phyloP scores from a whole-genome alignment of 192 early-diverging fungal genomes.

The Podila horticola region DNA sequence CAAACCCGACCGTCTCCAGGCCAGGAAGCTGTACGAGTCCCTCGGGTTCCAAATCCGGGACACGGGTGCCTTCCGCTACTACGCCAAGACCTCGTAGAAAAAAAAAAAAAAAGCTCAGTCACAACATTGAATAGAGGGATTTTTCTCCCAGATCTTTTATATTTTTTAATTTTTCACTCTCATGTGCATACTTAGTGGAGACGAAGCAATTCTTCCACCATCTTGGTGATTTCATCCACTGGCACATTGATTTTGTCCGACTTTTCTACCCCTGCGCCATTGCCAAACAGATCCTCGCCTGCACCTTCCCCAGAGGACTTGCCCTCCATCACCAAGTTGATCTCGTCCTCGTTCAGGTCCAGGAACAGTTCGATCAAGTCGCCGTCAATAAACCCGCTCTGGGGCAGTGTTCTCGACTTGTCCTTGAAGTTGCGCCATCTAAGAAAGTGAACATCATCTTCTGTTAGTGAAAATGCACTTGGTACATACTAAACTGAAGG shows the following conservation, averaged over 20 bases:
- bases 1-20: slow-evolving; percentile 56
- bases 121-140: too few relatives aligned
- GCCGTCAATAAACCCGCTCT: slow-evolving; percentile 84
- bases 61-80: slow-evolving; percentile 56
- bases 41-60: slow-evolving; percentile 56
- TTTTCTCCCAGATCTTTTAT: too few relatives aligned
- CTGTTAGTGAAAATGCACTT: too few relatives aligned
- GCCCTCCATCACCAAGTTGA: slow-evolving; percentile 40
- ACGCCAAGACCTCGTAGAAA: not conserved
- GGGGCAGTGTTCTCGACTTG: slow-evolving; percentile 54
- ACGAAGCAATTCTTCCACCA: slow-evolving; percentile 69
- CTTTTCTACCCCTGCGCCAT: slow-evolving; percentile 15
- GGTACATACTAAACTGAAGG: too few relatives aligned
- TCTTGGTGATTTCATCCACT: slow-evolving; percentile 60
- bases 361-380: slow-evolving; percentile 91
- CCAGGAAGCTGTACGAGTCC: slow-evolving; percentile 56
- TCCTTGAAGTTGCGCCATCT: slow-evolving; percentile 75
- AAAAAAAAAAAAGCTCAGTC: not conserved
- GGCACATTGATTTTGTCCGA: slow-evolving; percentile 34
- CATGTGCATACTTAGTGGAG: too few relatives aligned
- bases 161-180: too few relatives aligned
- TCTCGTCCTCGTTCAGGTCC: slow-evolving; percentile 67
- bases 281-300: not conserved
- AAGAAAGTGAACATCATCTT: not conserved
- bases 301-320: slow-evolving; percentile 14